Conservation (phyloP, 2,329 filamentous ascomycete genomes). For the Diaporthe citriasiana region DNA sequence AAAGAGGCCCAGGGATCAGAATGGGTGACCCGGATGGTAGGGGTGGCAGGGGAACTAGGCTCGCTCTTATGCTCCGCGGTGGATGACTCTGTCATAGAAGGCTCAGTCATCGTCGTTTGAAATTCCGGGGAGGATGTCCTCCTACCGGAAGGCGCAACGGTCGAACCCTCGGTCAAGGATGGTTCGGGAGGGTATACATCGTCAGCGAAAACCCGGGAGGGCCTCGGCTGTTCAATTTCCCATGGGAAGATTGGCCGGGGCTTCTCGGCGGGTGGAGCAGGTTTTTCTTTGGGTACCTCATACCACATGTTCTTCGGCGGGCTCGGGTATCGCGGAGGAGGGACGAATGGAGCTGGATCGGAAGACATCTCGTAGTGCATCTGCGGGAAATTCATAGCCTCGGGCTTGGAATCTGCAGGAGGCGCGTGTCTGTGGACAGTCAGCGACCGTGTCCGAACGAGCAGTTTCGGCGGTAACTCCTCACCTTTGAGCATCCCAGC, state of each 20-base stretch:
- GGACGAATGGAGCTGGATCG: slow-evolving; percentile 80
- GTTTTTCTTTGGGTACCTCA: slow-evolving; percentile 77
- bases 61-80: slow-evolving; percentile 57
- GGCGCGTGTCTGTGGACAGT: slow-evolving; percentile 70
- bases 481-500: slow-evolving; percentile 70
- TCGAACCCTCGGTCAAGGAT: slow-evolving; percentile 49
- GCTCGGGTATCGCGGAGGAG: slow-evolving; percentile 83
- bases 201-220: slow-evolving; percentile 76
- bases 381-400: slow-evolving; percentile 86
- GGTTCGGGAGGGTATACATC: slow-evolving; percentile 53
- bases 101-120: slow-evolving; percentile 48
- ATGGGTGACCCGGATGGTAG: slow-evolving; percentile 60
- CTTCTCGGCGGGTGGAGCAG: slow-evolving; percentile 66
- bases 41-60: slow-evolving; percentile 63
- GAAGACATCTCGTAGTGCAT: slow-evolving; percentile 87
- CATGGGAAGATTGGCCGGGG: slow-evolving; percentile 88
- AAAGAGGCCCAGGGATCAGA: slow-evolving; percentile 80
- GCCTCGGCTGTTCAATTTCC: slow-evolving; percentile 78
- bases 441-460: slow-evolving; percentile 39
- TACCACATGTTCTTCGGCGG: slow-evolving; percentile 93
- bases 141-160: slow-evolving; percentile 47
- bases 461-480: slow-evolving; percentile 39
- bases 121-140: slow-evolving; percentile 42
- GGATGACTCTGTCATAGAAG: slow-evolving; percentile 54
- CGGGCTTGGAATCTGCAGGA: slow-evolving; percentile 78